A percentile compares a stretch with the other conserved stretches of the same genome.
Evolutionary conservation across 495 filamentous ascomycete genomes (phyloP).

Genomic region (Bathelium albidoporum): DNA sequence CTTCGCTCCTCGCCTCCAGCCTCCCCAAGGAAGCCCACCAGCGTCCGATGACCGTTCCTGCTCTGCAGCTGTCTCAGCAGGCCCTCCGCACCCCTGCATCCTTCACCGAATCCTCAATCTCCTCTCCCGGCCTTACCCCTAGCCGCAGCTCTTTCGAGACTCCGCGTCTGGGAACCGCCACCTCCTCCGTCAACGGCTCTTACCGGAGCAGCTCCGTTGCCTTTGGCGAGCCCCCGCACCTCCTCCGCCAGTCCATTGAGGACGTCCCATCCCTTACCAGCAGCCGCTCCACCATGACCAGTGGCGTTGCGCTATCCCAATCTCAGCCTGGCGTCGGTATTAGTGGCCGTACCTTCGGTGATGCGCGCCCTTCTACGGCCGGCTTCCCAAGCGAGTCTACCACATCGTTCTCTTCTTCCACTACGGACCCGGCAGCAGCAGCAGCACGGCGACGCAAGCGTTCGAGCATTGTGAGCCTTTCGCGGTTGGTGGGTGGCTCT

Average conservation of each 20-base stretch:
- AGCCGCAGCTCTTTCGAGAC: constrained; percentile 44
- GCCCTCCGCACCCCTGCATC: constrained; percentile 29
- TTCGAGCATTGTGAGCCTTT: constrained; percentile 75
- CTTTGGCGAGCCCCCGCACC: constrained; percentile 52
- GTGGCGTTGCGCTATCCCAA: constrained; percentile 42
- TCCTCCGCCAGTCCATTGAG: constrained; percentile 65
- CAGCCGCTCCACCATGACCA: constrained; percentile 77
- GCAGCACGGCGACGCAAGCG: constrained; percentile 61
- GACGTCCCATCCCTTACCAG: constrained; percentile 81
- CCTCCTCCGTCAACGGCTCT: constrained; percentile 60
- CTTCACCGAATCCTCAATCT: constrained; percentile 35
- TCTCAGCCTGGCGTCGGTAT: constrained; percentile 41
- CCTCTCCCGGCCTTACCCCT: constrained; percentile 34
- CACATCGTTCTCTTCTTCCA: no score
- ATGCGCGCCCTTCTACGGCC: constrained; percentile 14
- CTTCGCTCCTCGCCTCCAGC: constrained; percentile 34
- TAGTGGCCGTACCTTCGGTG: constrained; percentile 39
- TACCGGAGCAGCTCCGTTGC: constrained; percentile 50
- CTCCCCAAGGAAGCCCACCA: constrained; percentile 34
- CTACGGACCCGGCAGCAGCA: no score
- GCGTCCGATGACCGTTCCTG: constrained; percentile 24
- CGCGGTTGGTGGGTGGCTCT: constrained; percentile 67
- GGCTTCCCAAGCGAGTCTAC: no score
- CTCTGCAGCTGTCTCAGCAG: constrained; percentile 20
- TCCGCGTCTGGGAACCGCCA: constrained; percentile 59